Conservation (phyloP, 805 yeast genomes). For the Suhomyces sp. region DNA sequence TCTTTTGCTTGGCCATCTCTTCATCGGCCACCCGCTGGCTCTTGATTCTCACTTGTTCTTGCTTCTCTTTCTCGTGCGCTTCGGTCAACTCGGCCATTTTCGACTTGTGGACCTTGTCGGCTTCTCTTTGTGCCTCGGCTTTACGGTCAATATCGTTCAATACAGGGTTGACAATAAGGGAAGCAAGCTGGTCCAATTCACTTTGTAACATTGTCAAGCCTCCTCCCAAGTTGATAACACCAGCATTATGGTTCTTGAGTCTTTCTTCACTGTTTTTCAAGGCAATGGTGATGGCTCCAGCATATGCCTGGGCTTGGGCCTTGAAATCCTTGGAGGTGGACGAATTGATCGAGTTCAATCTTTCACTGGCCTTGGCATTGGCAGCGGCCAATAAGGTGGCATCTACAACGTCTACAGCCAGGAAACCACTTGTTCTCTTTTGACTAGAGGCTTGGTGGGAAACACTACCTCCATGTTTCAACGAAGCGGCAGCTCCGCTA, state of each 20-base stretch:
- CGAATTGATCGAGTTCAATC: constrained; percentile 30
- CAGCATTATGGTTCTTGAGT: constrained; percentile 47
- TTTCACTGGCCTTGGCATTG: constrained; percentile 42
- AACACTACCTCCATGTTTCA: constrained; percentile 32
- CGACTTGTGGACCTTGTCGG: constrained; percentile 30
- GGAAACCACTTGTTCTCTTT: constrained; percentile 30
- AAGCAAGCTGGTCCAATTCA: constrained; percentile 79
- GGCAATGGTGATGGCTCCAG: constrained; percentile 74
- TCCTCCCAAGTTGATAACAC: constrained; percentile 74
- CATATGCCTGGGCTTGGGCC: constrained; percentile 56
- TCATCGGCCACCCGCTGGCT: constrained; percentile 33
- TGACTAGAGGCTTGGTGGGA: constrained; percentile 24
- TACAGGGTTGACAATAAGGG: constrained; percentile 78
- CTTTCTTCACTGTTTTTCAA: constrained; percentile 63
- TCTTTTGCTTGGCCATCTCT: constrained; percentile 34
- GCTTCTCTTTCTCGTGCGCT: constrained; percentile 29
- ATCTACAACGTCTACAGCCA: constrained; percentile 45
- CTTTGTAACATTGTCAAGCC: constrained; percentile 73
- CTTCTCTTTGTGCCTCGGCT: constrained; percentile 67
- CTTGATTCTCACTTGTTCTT: constrained; percentile 26
- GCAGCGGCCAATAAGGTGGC: constrained; percentile 49
- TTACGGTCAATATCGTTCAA: constrained; percentile 66
- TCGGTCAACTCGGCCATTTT: constrained; percentile 34
- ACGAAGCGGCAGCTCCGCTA: constrained; percentile 58
- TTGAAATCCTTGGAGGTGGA: constrained; percentile 29